Conservation (phyloP, 306 rosid genomes). For the Citrullus mucosospermus region DNA sequence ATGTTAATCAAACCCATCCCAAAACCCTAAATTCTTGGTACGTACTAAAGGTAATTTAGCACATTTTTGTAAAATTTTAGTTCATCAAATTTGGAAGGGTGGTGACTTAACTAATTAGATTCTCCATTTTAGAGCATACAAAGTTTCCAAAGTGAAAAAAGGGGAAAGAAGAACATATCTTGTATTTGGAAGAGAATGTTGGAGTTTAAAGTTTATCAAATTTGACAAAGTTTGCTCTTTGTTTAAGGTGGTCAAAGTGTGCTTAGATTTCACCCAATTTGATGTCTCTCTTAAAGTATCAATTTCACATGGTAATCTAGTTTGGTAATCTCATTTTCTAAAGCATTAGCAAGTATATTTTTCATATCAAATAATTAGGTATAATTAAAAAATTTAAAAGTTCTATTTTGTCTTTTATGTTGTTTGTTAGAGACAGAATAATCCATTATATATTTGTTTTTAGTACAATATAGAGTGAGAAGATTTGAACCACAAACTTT, state of each 20-base stretch:
- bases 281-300: background rate
- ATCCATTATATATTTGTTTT: too few relatives aligned
- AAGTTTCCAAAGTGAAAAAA: background rate
- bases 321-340: background rate
- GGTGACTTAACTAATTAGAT: background rate
- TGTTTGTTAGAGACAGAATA: too few relatives aligned
- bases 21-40: background rate
- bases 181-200: background rate
- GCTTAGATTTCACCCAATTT: background rate
- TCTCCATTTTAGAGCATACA: constrained; percentile 6
- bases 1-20: background rate
- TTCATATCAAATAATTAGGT: background rate
- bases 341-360: background rate
- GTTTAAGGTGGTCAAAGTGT: background rate
- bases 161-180: background rate
- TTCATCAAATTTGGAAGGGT: background rate
- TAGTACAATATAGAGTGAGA: too few relatives aligned
- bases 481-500: too few relatives aligned
- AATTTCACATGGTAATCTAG: background rate
- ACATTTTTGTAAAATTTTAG: background rate
- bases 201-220: background rate
- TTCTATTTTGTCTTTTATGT: too few relatives aligned
- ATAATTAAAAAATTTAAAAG: too few relatives aligned
- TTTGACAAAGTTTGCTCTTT: background rate
- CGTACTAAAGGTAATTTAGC: background rate